Evolutionary conservation across 108 stramenopile species (phyloP).

Genomic region (Licmophora abbreviata): DNA sequence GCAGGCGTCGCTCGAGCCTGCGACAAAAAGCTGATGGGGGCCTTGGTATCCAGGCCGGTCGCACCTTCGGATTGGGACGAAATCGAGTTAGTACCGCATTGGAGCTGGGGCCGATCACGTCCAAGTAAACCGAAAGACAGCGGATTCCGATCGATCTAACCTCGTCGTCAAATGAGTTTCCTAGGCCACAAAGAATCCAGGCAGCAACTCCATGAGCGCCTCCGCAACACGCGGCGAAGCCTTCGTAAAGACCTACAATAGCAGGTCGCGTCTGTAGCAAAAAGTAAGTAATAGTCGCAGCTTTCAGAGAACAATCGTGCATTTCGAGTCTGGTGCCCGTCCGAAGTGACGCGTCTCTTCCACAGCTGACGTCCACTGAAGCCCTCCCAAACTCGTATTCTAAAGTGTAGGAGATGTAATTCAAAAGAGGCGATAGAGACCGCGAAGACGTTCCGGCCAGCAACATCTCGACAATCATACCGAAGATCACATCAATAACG

Average conservation of each 20-base stretch:
- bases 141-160: slow-evolving; percentile 58
- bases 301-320: slow-evolving; percentile 10
- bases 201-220: slow-evolving; percentile 37
- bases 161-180: slow-evolving; percentile 58
- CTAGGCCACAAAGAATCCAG: slow-evolving; percentile 68
- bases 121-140: slow-evolving; percentile 47
- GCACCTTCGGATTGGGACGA: not conserved
- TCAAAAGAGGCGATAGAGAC: slow-evolving; percentile 34
- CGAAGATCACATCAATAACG: slow-evolving; percentile 40
- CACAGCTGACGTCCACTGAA: slow-evolving; percentile 6
- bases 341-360: not conserved
- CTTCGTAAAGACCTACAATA: slow-evolving; percentile 26
- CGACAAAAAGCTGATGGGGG: not conserved
- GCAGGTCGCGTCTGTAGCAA: slow-evolving; percentile 27
- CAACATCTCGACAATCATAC: slow-evolving; percentile 46
- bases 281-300: slow-evolving; percentile 20
- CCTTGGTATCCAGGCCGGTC: not conserved
- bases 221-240: slow-evolving; percentile 36
- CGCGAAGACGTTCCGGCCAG: slow-evolving; percentile 17
- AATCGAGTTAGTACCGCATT: slow-evolving; percentile 7
- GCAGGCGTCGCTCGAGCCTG: not conserved
- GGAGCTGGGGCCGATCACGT: slow-evolving; percentile 6
- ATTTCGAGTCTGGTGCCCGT: slow-evolving; percentile 7
- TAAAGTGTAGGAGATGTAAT: slow-evolving; percentile 43
- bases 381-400: slow-evolving; percentile 39